Evolutionary conservation across 208 protist species (phyloP).

Genomic region (Leishmania tropica): DNA sequence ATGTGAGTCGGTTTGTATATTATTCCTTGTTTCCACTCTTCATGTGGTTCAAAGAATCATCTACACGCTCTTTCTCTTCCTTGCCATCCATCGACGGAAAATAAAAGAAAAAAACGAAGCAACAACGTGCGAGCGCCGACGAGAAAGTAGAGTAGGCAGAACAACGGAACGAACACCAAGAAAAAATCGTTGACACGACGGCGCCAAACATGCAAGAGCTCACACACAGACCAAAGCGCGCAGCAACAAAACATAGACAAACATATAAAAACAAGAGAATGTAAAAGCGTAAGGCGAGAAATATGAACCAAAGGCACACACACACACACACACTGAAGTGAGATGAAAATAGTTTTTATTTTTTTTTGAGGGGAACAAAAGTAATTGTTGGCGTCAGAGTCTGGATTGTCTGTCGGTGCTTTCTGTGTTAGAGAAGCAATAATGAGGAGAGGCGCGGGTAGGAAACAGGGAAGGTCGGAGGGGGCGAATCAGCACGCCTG

Average conservation of each 20-base stretch:
- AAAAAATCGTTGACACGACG: neutral
- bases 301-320: neutral
- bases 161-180: neutral
- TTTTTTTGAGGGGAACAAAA: neutral
- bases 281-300: neutral
- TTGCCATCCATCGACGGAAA: neutral
- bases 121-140: neutral
- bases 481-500: neutral
- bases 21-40: neutral
- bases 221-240: neutral
- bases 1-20: neutral
- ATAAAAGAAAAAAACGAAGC: neutral
- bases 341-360: neutral
- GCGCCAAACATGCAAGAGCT: neutral
- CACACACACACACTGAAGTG: conserved; percentile 1
- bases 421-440: neutral
- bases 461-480: neutral
- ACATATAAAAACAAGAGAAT: neutral
- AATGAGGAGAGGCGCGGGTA: neutral
- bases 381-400: neutral
- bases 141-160: neutral
- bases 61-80: neutral
- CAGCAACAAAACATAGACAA: neutral
- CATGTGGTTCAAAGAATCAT: neutral
- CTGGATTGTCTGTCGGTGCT: neutral